Evolutionary conservation across 2,329 filamentous ascomycete genomes (phyloP).

Genomic region (Talaromyces sp.): DNA sequence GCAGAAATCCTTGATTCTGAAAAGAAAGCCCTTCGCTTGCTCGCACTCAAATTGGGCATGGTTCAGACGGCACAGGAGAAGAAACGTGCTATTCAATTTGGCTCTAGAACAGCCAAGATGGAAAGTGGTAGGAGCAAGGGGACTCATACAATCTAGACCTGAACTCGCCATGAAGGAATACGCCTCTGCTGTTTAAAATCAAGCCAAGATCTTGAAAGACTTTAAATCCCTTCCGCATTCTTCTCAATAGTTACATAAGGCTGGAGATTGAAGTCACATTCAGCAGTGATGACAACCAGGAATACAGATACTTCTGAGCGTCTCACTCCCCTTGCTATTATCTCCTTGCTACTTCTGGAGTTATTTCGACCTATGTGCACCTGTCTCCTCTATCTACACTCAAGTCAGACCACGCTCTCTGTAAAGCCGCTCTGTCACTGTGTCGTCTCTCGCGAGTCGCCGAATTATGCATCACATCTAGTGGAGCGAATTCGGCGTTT

Average conservation of each 20-base stretch:
- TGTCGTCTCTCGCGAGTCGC: background rate
- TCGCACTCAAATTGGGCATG: conserved; percentile 74
- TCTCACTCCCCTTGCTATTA: conserved; percentile 14
- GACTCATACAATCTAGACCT: conserved; percentile 47
- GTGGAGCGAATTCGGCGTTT: conserved; percentile 13
- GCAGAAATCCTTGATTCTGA: conserved; percentile 61
- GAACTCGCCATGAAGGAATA: no score
- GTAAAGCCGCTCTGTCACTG: background rate
- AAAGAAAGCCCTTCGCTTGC: conserved; percentile 74
- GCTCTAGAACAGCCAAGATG: conserved; percentile 79
- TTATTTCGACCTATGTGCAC: background rate
- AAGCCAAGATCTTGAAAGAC: no score
- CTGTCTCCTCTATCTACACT: conserved; percentile 17
- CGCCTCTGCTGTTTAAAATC: no score
- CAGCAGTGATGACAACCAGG: conserved; percentile 40
- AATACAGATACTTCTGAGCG: conserved; percentile 45
- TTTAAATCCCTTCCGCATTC: no score
- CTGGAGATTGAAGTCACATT: conserved; percentile 15
- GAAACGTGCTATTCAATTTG: conserved; percentile 88
- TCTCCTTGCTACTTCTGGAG: background rate
- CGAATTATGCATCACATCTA: conserved; percentile 10
- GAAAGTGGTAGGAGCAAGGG: conserved; percentile 64
- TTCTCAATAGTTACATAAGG: background rate
- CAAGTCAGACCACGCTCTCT: conserved; percentile 7
- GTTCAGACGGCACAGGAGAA: conserved; percentile 72